Percentiles rank a stretch among this genome's conserved stretches.
Evolutionary conservation across 2,329 filamentous ascomycete species (phyloP).

Genomic region (Lachnellula arida): DNA sequence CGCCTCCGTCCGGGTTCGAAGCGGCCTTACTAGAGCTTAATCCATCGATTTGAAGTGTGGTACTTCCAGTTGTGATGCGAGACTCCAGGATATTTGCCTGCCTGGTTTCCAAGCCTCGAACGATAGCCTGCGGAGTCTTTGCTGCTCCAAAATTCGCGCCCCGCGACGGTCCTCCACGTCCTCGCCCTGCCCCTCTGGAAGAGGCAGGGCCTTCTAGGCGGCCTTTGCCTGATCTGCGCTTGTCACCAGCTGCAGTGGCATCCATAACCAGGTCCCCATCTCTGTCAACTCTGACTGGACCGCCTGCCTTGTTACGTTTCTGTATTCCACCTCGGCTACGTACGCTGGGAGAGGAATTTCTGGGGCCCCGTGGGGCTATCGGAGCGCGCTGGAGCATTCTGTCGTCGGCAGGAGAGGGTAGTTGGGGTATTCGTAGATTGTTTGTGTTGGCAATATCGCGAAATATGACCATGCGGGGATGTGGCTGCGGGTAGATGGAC

Average conservation of each 20-base stretch:
- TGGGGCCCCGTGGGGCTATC: conserved; percentile 25
- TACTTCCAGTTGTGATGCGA: conserved; percentile 16
- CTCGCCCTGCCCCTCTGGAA: conserved; percentile 23
- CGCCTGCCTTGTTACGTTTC: conserved; percentile 39
- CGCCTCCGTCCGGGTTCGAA: conserved; percentile 60
- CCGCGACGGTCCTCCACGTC: conserved; percentile 26
- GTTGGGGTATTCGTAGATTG: background rate
- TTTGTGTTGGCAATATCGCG: background rate
- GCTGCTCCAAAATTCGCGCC: conserved; percentile 30
- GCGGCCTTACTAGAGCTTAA: conserved; percentile 65
- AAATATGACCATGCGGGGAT: conserved; percentile 4
- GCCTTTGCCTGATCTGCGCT: conserved; percentile 25
- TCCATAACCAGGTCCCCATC: conserved; percentile 62
- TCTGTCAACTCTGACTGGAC: conserved; percentile 44
- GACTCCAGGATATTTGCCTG: conserved; percentile 28
- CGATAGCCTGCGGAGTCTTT: conserved; percentile 28
- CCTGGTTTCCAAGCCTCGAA: conserved; percentile 35
- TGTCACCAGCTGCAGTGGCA: conserved; percentile 30
- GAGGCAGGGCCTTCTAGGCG: conserved; percentile 13
- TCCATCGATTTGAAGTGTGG: conserved; percentile 48
- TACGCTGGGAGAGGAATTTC: conserved; percentile 24
- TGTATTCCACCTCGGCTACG: conserved; percentile 43
- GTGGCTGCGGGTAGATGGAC: background rate
- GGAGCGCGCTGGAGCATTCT: conserved; percentile 17
- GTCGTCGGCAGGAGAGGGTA: background rate